phyloP scores from a whole-genome alignment of 2,329 filamentous ascomycete genomes.

The Sporothrix schenckii region DNA sequence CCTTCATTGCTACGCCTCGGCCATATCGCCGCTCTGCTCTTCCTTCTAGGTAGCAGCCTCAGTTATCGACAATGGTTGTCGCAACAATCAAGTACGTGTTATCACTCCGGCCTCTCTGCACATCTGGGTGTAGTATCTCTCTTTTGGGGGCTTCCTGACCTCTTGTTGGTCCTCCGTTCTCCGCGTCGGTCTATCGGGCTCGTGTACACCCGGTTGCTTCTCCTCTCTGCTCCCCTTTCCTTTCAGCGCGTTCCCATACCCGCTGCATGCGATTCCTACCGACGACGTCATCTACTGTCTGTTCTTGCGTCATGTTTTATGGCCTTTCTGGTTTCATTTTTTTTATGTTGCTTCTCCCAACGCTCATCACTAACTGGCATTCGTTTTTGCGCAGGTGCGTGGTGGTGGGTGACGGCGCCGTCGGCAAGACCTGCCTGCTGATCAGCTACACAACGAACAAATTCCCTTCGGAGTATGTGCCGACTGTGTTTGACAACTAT shows the following conservation, averaged over 20 bases:
- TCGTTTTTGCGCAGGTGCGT: constrained; percentile 70
- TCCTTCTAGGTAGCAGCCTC: constrained; percentile 32
- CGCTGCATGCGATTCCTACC: background rate
- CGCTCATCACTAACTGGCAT: constrained; percentile 9
- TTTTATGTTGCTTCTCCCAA: background rate
- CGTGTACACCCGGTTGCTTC: background rate
- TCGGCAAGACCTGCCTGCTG: constrained; percentile 97
- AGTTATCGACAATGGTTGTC: constrained; percentile 59
- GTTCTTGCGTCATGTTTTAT: background rate
- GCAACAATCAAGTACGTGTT: constrained; percentile 65
- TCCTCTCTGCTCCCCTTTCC: too few species aligned
- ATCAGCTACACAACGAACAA: constrained; percentile 99
- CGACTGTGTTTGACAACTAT: constrained; percentile 99
- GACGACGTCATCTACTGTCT: background rate
- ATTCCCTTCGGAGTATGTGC: constrained; percentile 99
- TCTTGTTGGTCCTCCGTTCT: background rate
- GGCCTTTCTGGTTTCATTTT: background rate
- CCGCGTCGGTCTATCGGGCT: background rate
- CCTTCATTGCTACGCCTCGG: background rate
- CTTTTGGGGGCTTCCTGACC: constrained; percentile 10
- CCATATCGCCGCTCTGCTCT: background rate
- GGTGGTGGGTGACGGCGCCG: constrained; percentile 98
- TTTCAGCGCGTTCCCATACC: background rate
- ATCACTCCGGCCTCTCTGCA: constrained; percentile 29
- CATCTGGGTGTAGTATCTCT: background rate